phyloP scores from a whole-genome alignment of 1,284 basidiomycete genomes.

The Pholiota adiposa region DNA sequence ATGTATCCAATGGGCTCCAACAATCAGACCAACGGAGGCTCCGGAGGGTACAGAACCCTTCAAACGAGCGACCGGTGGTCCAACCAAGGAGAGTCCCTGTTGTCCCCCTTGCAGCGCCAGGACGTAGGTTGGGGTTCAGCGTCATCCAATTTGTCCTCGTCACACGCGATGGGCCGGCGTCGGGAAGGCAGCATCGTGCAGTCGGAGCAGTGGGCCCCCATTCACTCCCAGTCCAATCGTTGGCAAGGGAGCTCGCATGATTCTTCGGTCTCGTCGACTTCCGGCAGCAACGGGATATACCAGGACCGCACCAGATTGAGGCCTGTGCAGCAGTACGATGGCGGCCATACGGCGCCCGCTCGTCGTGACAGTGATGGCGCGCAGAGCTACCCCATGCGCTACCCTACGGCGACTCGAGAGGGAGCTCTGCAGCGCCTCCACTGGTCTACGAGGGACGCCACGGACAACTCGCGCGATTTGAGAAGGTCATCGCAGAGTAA shows the following conservation, averaged over 20 bases:
- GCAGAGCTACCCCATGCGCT: constrained; percentile 22
- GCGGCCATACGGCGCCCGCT: constrained; percentile 13
- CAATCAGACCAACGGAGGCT: constrained; percentile 26
- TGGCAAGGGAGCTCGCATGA: constrained; percentile 40
- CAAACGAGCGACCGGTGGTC: constrained; percentile 34
- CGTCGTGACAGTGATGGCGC: constrained; percentile 29
- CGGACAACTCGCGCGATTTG: constrained; percentile 36
- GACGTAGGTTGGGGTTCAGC: constrained; percentile 33
- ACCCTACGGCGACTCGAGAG: constrained; percentile 30
- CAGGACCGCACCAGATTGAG: constrained; percentile 44
- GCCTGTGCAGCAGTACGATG: constrained; percentile 24
- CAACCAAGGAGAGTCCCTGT: constrained; percentile 15
- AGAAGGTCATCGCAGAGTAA: constrained; percentile 26
- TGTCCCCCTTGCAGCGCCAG: constrained; percentile 30
- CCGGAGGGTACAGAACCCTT: constrained; percentile 32
- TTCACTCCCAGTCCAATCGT: constrained; percentile 36
- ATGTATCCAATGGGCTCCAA: constrained; percentile 34
- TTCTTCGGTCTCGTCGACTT: constrained; percentile 20
- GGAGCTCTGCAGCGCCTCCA: constrained; percentile 33
- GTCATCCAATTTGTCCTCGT: constrained; percentile 21
- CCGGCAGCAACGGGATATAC: constrained; percentile 28
- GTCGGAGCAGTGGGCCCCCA: constrained; percentile 39
- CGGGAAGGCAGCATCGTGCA: constrained; percentile 32
- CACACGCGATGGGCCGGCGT: constrained; percentile 33
- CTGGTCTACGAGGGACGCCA: constrained; percentile 34